Percentiles rank a stretch among this genome's conserved stretches.
These are phyloP conservation scores for Hyphopichia pseudoburtonii DNA, from an alignment of 1,139 yeast species.

Conservation along the genomic window DNA sequence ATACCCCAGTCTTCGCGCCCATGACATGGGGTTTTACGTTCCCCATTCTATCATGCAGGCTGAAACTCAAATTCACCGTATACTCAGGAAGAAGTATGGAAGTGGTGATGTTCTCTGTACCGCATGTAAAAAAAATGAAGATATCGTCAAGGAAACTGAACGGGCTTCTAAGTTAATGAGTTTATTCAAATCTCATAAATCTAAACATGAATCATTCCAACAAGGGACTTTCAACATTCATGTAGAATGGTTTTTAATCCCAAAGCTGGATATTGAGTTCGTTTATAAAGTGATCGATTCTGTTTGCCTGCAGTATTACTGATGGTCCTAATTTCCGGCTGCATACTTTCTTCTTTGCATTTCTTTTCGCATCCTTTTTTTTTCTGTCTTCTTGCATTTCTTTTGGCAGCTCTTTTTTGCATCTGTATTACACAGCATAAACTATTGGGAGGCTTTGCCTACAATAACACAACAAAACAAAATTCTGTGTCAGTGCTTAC, in stretches of 20 bases:
- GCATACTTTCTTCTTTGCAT: conserved; percentile 2
- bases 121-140: conserved; percentile 25
- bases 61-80: conserved; percentile 43
- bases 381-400: too few relatives aligned
- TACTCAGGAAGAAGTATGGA: conserved; percentile 38
- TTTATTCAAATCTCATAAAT: not conserved
- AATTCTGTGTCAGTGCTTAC: too few relatives aligned
- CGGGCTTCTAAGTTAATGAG: not conserved
- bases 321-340: conserved; percentile 1
- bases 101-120: conserved; percentile 44
- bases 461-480: too few relatives aligned
- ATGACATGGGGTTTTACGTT: conserved; percentile 35
- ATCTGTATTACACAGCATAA: too few relatives aligned
- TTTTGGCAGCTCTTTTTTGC: too few relatives aligned
- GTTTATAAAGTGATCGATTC: conserved; percentile 44
- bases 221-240: conserved; percentile 36
- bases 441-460: too few relatives aligned
- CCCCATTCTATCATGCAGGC: conserved; percentile 25
- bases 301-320: conserved; percentile 15
- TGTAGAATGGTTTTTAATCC: conserved; percentile 60
- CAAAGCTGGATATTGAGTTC: conserved; percentile 36
- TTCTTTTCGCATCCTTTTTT: too few relatives aligned
- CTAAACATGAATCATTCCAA: conserved; percentile 11
- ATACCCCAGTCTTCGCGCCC: conserved; percentile 7
- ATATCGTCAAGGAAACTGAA: conserved; percentile 2